Conservation (phyloP, 2,329 filamentous ascomycete genomes). For the Thelonectria discophora region DNA sequence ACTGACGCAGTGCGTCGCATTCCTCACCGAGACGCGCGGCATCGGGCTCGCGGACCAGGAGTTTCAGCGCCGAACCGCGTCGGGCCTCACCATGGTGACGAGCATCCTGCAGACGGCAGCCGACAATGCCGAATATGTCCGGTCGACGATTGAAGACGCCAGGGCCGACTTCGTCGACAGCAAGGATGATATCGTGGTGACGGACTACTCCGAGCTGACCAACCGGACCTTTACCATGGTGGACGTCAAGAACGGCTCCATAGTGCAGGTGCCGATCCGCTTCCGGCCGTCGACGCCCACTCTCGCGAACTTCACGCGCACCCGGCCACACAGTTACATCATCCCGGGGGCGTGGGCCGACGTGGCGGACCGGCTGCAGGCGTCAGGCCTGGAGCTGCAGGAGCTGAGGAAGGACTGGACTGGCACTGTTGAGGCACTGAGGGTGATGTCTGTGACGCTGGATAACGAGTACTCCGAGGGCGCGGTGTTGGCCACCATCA, state of each 20-base stretch:
- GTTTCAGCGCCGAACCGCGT: conserved; percentile 42
- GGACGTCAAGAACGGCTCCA: conserved; percentile 37
- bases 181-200: conserved; percentile 43
- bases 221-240: conserved; percentile 40
- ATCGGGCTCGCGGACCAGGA: conserved; percentile 45
- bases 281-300: conserved; percentile 45
- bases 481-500: conserved; percentile 35
- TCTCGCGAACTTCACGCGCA: conserved; percentile 41
- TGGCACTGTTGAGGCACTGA: conserved; percentile 43
- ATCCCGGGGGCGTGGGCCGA: conserved; percentile 43
- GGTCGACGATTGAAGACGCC: conserved; percentile 38
- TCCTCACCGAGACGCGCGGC: conserved; percentile 45
- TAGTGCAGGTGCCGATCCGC: conserved; percentile 40
- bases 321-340: conserved; percentile 44
- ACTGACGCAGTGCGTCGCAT: conserved; percentile 42
- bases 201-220: conserved; percentile 36
- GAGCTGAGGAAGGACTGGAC: conserved; percentile 34
- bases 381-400: conserved; percentile 40
- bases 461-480: conserved; percentile 42
- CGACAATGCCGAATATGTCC: conserved; percentile 41
- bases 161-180: conserved; percentile 41
- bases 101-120: conserved; percentile 43
- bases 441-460: conserved; percentile 35
- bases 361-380: conserved; percentile 39
- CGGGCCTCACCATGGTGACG: conserved; percentile 41